These are phyloP conservation scores for Coemansia umbellata DNA, from an alignment of 192 early-diverging fungal genomes.

Conservation along the genomic window DNA sequence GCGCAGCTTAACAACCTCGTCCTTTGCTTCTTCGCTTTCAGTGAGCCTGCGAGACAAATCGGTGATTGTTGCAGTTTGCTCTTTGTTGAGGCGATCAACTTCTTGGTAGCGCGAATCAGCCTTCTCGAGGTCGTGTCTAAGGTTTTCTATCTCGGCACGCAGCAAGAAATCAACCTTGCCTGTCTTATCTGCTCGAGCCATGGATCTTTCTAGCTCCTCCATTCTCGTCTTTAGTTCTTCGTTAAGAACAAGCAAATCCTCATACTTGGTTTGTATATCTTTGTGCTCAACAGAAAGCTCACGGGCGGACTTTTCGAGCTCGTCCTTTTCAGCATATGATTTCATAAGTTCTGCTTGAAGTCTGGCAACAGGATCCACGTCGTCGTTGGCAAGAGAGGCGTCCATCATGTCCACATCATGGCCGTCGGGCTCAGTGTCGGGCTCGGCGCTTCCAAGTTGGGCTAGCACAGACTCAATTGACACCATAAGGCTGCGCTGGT, in stretches of 20 bases:
- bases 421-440: slow-evolving; percentile 29
- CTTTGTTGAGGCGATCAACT: slow-evolving; percentile 57
- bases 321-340: slow-evolving; percentile 57
- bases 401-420: slow-evolving; percentile 43
- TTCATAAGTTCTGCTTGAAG: slow-evolving; percentile 53
- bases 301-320: slow-evolving; percentile 54
- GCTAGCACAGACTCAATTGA: slow-evolving; percentile 68
- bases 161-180: slow-evolving; percentile 83
- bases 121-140: slow-evolving; percentile 80
- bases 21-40: slow-evolving; percentile 59
- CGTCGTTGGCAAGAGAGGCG: slow-evolving; percentile 9
- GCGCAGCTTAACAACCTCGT: slow-evolving; percentile 67
- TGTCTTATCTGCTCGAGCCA: slow-evolving; percentile 66
- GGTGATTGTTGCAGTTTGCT: slow-evolving; percentile 58
- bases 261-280: slow-evolving; percentile 50
- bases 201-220: slow-evolving; percentile 72
- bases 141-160: slow-evolving; percentile 78
- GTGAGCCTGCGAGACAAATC: slow-evolving; percentile 64
- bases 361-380: slow-evolving; percentile 37
- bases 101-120: slow-evolving; percentile 75
- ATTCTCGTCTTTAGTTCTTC: slow-evolving; percentile 68
- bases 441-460: slow-evolving; percentile 41
- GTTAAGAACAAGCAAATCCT: slow-evolving; percentile 69
- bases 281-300: slow-evolving; percentile 54
- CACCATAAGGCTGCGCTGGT: slow-evolving; percentile 86